Evolutionary conservation across 139 green algal genomes (phyloP), one percentile per base, ranked within the genome.

Genomic region (Chlamydomonas incerta): DNA sequence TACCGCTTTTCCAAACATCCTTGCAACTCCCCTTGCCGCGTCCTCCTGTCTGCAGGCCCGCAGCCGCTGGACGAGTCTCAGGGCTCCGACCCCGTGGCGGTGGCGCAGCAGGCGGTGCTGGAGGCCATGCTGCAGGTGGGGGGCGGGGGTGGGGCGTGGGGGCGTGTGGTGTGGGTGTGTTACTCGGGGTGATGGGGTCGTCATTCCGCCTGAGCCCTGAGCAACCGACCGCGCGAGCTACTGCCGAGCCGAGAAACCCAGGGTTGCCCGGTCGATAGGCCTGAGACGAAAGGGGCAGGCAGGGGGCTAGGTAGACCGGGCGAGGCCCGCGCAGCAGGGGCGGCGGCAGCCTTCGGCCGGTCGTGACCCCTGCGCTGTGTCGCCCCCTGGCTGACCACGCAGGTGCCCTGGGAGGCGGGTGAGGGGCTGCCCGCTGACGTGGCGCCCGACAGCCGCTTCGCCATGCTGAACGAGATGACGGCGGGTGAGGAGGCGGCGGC

Each of bases 401-500:
- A 77, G 77, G 79, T 85, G n/a, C 79, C 79, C n/a, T 85, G 79
- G 79, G 47, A 69, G 46, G 24, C 11, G 26, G 79, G 79, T 23
- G 67, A 37, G n/a, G 79, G 79, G 0, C 67, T 85, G 65, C 65
- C 79, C 21, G 8, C 66, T 8, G 14, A 31, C 26, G 18, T 72
- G 13, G 50, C 52, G 8, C 80, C 67, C 17, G 93, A 93, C 70
- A 91, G 82, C 68, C 75, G 90, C 33, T 98, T 96, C 88, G 87
- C 90, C 34, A 94, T 91, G 2, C 89, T 97, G 74, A 90, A 94
- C 82, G 92, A 97, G 70, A 96, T 97, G 92, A 96, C 85, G 2
- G 92, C 87, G 72, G 88, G 72, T 87, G 52, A 0, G 74, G 17
- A 29, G 3, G 46, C 6, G 28, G 20, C 55, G 20, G 34, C 1